Evolutionary conservation across 2,329 filamentous ascomycete genomes (phyloP).

Genomic region (Keithomyces neogunnii): DNA sequence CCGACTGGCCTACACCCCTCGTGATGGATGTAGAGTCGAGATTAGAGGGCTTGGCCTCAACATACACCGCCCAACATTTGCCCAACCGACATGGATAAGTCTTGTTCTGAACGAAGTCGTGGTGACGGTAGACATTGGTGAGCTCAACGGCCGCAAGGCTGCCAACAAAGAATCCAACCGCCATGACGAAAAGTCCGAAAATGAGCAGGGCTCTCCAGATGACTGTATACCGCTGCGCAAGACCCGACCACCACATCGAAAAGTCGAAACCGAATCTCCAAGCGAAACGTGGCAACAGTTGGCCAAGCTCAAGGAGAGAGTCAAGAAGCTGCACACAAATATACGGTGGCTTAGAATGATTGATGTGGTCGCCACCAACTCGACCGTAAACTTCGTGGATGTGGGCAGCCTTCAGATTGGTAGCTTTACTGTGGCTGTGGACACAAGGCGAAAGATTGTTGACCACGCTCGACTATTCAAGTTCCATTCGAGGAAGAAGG

Average conservation of each 20-base stretch:
- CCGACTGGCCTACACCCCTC: conserved; percentile 80
- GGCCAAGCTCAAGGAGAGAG: conserved; percentile 69
- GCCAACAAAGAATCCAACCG: conserved; percentile 19
- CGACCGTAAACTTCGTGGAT: conserved; percentile 66
- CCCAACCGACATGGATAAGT: conserved; percentile 93
- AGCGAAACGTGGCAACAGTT: conserved; percentile 76
- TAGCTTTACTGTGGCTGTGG: conserved; percentile 75
- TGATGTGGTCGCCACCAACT: conserved; percentile 78
- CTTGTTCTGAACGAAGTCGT: conserved; percentile 79
- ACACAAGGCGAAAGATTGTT: conserved; percentile 85
- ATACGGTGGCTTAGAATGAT: conserved; percentile 85
- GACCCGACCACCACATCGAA: conserved; percentile 8
- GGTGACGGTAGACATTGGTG: conserved; percentile 70
- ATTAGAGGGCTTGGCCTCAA: conserved; percentile 82
- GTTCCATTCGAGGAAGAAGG: conserved; percentile 47
- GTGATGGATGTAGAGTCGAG: conserved; percentile 82
- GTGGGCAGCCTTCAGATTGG: conserved; percentile 82
- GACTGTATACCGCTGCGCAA: conserved; percentile 7
- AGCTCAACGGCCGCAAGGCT: conserved; percentile 45
- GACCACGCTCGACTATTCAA: conserved; percentile 83
- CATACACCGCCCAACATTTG: conserved; percentile 89
- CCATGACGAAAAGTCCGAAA: conserved; percentile 15
- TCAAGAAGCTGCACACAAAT: conserved; percentile 79
- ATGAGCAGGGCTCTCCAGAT: conserved; percentile 15
- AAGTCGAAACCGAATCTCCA: conserved; percentile 29